A percentile compares a stretch with the other conserved stretches of the same genome.
Evolutionary conservation across 129 eudicot species (phyloP).

Genomic region (Calendula officinalis): DNA sequence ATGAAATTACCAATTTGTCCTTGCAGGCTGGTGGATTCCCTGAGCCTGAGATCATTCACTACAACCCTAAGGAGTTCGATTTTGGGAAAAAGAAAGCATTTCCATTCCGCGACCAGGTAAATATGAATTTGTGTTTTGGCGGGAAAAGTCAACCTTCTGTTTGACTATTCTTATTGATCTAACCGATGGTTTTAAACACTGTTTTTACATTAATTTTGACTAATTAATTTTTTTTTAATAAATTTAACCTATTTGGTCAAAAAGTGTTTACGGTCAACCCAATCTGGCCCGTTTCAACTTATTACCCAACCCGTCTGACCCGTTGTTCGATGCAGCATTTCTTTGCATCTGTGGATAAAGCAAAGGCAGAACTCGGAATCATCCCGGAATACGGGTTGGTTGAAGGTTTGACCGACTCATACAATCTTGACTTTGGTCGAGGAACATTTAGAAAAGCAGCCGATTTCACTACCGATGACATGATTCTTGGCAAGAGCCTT

Average conservation of each 20-base stretch:
- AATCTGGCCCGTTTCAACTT: not conserved
- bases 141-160: slow-evolving; percentile 12
- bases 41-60: slow-evolving; percentile 89
- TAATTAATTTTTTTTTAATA: too few species aligned
- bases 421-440: slow-evolving; percentile 80
- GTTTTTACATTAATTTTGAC: too few species aligned
- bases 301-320: too few species aligned
- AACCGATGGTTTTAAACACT: slow-evolving; percentile 3
- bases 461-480: slow-evolving; percentile 83
- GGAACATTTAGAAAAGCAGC: slow-evolving; percentile 89
- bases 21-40: slow-evolving; percentile 98
- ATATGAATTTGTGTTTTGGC: not conserved
- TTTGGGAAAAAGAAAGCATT: slow-evolving; percentile 97
- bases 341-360: slow-evolving; percentile 96
- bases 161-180: slow-evolving; percentile 12
- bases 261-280: not conserved
- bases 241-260: too few species aligned
- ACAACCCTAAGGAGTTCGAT: slow-evolving; percentile 91
- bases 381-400: slow-evolving; percentile 73
- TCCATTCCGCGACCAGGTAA: slow-evolving; percentile 99
- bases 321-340: slow-evolving; percentile 62
- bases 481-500: slow-evolving; percentile 79
- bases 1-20: slow-evolving; percentile 4
- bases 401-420: slow-evolving; percentile 80
- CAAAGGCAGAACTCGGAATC: slow-evolving; percentile 79